Evolutionary conservation across 2,329 filamentous ascomycete species (phyloP).

Genomic region (Beauveria sp.): DNA sequence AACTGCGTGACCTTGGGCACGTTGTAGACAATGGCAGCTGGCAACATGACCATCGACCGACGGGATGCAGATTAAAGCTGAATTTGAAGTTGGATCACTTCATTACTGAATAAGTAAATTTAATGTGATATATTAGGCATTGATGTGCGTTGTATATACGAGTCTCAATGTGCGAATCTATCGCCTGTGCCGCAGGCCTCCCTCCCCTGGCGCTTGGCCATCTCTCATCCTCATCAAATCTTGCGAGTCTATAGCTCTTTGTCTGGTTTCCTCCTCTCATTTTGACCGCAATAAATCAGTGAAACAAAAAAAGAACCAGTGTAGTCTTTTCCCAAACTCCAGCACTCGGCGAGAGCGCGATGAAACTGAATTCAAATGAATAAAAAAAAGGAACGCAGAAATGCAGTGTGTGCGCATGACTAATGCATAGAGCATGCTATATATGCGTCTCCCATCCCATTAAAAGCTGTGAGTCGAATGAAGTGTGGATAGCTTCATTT

Average conservation of each 20-base stretch:
- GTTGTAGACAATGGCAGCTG: too few relatives aligned
- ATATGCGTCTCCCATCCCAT: background rate
- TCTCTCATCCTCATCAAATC: background rate
- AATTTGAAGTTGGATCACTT: too few relatives aligned
- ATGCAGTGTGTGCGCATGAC: constrained; percentile 1
- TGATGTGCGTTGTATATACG: constrained; percentile 2
- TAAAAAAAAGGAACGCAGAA: constrained; percentile 1
- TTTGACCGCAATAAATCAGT: background rate
- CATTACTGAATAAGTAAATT: background rate
- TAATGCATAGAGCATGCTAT: background rate
- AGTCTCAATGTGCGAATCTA: constrained; percentile 8
- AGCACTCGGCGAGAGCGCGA: background rate
- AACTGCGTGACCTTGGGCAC: too few relatives aligned
- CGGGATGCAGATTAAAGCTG: too few relatives aligned
- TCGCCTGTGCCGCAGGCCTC: background rate
- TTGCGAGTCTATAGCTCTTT: background rate
- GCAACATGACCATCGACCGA: too few relatives aligned
- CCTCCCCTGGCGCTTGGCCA: background rate
- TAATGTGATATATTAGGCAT: constrained; percentile 1
- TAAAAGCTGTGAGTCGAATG: background rate
- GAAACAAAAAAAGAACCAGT: background rate
- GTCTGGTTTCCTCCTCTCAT: background rate
- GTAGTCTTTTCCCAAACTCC: constrained; percentile 8
- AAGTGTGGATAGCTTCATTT: background rate
- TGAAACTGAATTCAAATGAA: background rate